Base-by-base conservation (phyloP, 23 red algal genomes). In the Chondrus crispus region DNA sequence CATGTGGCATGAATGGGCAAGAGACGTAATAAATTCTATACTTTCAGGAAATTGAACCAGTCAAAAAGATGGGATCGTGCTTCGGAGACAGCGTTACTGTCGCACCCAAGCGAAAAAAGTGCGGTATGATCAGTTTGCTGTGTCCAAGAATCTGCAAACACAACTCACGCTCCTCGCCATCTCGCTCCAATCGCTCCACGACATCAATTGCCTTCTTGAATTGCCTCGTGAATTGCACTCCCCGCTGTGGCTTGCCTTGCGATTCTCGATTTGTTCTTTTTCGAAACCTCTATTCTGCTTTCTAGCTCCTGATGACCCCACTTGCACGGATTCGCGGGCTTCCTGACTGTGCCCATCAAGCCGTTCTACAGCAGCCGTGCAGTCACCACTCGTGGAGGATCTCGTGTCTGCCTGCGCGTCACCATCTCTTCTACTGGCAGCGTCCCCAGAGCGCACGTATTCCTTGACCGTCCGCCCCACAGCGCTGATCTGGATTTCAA, bases 81-180 rank as follows among this genome's bases (percentile, higher is more conserved):
- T n/a, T n/a, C n/a, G n/a, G n/a, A n/a, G n/a, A n/a, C n/a, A n/a
- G n/a, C n/a, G n/a, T n/a, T n/a, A n/a, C n/a, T n/a, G n/a, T n/a
- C n/a, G n/a, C n/a, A n/a, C n/a, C n/a, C n/a, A n/a, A n/a, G n/a
- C n/a, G n/a, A n/a, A n/a, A n/a, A n/a, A n/a, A n/a, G n/a, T n/a
- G n/a, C n/a, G n/a, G n/a, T n/a, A n/a, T n/a, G n/a, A n/a, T n/a
- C n/a, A n/a, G n/a, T n/a, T n/a, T n/a, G n/a, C n/a, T n/a, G n/a
- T n/a, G n/a, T n/a, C n/a, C n/a, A n/a, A 77, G 71, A 9, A 46
- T 46, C 38, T 74, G 48, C 87, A 90, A 52, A 42, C 46, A 57
- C 47, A 79, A 22, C 24, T 90, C 87, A 41, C 73, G 72, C 28
- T 20, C 44, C 16, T 66, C 9, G 63, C 84, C 84, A 2, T 87